A percentile compares a stretch with the other conserved stretches of the same genome.
phyloP scores from a whole-genome alignment of 352 stramenopile genomes.

The Pythium biforme region DNA sequence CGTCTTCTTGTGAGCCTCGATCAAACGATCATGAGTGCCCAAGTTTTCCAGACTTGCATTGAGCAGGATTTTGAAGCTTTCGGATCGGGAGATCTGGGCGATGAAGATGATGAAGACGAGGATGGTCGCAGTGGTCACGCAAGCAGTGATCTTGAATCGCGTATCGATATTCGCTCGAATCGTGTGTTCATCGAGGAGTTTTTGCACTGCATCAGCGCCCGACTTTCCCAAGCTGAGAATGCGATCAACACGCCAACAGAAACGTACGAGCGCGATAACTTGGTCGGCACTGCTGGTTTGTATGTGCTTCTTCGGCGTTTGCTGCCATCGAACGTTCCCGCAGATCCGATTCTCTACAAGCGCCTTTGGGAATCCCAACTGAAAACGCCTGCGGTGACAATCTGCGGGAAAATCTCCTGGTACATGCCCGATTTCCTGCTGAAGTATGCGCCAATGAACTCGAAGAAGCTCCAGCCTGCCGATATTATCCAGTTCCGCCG shows the following conservation, averaged over 20 bases:
- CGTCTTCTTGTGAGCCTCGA: constrained; percentile 84
- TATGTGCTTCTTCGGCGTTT: constrained; percentile 89
- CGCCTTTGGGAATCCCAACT: constrained; percentile 87
- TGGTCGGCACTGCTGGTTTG: constrained; percentile 86
- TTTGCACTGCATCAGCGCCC: constrained; percentile 76
- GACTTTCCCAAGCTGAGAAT: constrained; percentile 57
- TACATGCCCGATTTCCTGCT: constrained; percentile 87
- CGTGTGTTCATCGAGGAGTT: constrained; percentile 87
- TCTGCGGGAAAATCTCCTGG: constrained; percentile 85
- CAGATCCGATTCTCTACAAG: constrained; percentile 89
- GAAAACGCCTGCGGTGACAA: constrained; percentile 79
- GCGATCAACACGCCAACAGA: constrained; percentile 84
- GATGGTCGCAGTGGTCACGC: constrained; percentile 33
- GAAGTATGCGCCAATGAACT: constrained; percentile 79
- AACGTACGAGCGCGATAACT: constrained; percentile 84
- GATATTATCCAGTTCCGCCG: constrained; percentile 78
- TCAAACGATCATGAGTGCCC: constrained; percentile 85
- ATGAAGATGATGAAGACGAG: constrained; percentile 56
- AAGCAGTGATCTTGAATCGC: constrained; percentile 65
- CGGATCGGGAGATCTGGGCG: constrained; percentile 49
- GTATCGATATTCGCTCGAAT: constrained; percentile 83
- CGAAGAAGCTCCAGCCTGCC: constrained; percentile 77
- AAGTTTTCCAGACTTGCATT: constrained; percentile 87
- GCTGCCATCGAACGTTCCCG: constrained; percentile 76
- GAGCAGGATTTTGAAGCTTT: constrained; percentile 90